These are phyloP conservation scores for Coemansia sp. DNA, from an alignment of 192 early-diverging fungal genomes.

Conservation along the genomic window DNA sequence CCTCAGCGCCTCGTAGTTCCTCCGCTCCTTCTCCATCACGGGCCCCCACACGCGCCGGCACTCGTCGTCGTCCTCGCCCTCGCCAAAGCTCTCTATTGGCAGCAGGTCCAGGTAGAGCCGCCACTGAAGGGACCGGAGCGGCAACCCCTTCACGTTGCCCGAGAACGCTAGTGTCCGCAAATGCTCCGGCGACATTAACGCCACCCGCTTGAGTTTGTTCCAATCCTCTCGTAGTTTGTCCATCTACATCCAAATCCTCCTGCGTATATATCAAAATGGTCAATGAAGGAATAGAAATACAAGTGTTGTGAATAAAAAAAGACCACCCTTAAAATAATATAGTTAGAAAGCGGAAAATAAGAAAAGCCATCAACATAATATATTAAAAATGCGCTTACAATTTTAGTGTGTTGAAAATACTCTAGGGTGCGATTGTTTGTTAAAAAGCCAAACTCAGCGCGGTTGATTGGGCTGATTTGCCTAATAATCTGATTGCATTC, in stretches of 20 bases:
- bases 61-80: slow-evolving; percentile 24
- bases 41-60: slow-evolving; percentile 24
- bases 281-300: background rate
- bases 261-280: no score
- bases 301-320: background rate
- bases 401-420: background rate
- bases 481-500: background rate
- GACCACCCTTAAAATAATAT: background rate
- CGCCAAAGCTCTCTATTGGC: slow-evolving; percentile 34
- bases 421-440: background rate
- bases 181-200: slow-evolving; percentile 30
- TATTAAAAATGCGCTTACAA: no score
- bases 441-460: background rate
- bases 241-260: background rate
- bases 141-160: slow-evolving; percentile 10
- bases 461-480: background rate
- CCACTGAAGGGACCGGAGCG: slow-evolving; percentile 44
- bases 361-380: no score
- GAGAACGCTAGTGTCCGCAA: slow-evolving; percentile 28
- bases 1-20: slow-evolving; percentile 24
- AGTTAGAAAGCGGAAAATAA: no score
- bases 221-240: slow-evolving; percentile 16
- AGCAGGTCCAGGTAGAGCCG: slow-evolving; percentile 41
- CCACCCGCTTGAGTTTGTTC: slow-evolving; percentile 31
- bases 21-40: slow-evolving; percentile 33